Conservation (phyloP, 441 rosid species). For the Macaranga tanarius region DNA sequence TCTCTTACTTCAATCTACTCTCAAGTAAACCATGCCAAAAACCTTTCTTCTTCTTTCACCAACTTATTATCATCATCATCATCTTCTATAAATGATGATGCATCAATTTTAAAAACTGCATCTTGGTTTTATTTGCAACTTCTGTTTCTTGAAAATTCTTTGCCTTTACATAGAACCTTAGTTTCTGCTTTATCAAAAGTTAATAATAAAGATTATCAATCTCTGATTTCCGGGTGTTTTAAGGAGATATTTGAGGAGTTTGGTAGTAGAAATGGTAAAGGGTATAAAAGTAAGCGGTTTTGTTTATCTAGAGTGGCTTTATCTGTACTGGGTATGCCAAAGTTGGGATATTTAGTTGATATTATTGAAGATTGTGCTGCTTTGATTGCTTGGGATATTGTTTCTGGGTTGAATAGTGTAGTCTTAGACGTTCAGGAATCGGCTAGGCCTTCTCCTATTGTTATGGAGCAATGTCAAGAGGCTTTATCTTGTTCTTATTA, state of each 20-base stretch:
- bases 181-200: slow-evolving; percentile 69
- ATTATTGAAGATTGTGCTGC: slow-evolving; percentile 70
- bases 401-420: slow-evolving; percentile 66
- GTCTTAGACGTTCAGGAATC: slow-evolving; percentile 53
- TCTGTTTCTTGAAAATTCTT: slow-evolving; percentile 77
- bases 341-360: slow-evolving; percentile 73
- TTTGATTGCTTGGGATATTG: slow-evolving; percentile 69
- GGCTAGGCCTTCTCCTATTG: slow-evolving; percentile 86
- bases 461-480: slow-evolving; percentile 96
- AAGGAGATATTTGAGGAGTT: slow-evolving; percentile 62
- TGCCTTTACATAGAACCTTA: slow-evolving; percentile 75
- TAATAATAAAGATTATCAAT: slow-evolving; percentile 43
- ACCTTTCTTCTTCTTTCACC: slow-evolving; percentile 58
- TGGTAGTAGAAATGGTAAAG: slow-evolving; percentile 29
- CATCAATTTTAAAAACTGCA: slow-evolving; percentile 35
- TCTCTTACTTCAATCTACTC: slow-evolving; percentile 74
- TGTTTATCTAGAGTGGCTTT: slow-evolving; percentile 82
- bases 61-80: slow-evolving; percentile 40
- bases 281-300: slow-evolving; percentile 40
- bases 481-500: slow-evolving; percentile 89
- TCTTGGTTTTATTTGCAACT: slow-evolving; percentile 60
- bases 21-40: slow-evolving; percentile 69
- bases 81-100: slow-evolving; percentile 18
- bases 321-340: slow-evolving; percentile 89
- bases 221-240: slow-evolving; percentile 54